Evolutionary conservation across 192 early-diverging fungal species (phyloP), one percentile per base, ranked within the genome.

Genomic region (Coemansia asiatica): DNA sequence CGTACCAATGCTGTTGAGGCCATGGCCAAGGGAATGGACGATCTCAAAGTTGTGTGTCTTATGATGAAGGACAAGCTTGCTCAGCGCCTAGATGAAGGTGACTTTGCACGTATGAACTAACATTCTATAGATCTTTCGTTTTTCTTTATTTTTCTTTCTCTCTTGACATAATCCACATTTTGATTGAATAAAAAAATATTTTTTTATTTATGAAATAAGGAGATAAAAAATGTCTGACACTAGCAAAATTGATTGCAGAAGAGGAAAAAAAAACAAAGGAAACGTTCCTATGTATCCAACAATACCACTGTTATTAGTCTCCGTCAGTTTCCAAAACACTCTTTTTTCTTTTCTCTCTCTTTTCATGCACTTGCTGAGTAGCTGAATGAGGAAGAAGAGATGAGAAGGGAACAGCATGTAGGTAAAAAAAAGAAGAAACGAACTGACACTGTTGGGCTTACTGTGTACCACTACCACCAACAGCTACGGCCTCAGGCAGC

Each of bases 21-120:
- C 9, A 75, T 98, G 61, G 74, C 88, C 72, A 92, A 93, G 72
- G 96, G 95, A 18, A 73, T 98, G 10, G 88, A 90, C 36, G 94
- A 98, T 71, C 71, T 98, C 48, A 84, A 83, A 23, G 77, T 86
- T 6, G 68, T 97, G 31, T 90, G 87, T 64, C 77, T 84, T 33
- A 85, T 95, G 64, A 81, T 96, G 36, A 81, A 83, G 46, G 55
- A 76, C 13, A 83, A 81, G 40, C 89, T 94, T 69, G 71, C 85
- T 25, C 74, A 85, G 27, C 88, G 88, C 46, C 72, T 89, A 21
- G 67, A 46, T 13, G 83, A 84, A 47, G 80, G 83, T n/a, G 74
- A 88, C 40, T 92, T 83, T 75, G 84, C 76, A 6, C 75, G 63
- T 16, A 58, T 50, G 25, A 58, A 56, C 25, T 77, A 70, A 31